Base-by-base conservation (phyloP, 805 yeast species). In the Metschnikowia lochheadii region DNA sequence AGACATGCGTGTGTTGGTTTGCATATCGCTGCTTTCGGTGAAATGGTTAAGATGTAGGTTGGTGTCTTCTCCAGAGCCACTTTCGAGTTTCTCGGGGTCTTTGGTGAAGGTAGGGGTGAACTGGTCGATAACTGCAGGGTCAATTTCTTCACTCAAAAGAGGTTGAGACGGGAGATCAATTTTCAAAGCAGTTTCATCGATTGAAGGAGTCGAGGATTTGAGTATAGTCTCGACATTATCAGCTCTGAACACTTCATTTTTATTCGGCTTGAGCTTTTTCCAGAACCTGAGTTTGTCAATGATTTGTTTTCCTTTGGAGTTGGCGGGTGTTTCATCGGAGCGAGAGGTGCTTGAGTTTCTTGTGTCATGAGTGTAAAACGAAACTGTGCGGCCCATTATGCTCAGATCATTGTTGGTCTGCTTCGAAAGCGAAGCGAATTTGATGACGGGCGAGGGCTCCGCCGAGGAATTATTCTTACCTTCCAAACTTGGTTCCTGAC, bases 201-300 rank as follows among this genome's bases (percentile, higher is more conserved):
- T 40, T 26, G 43, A 40, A 6, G 43, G 29, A 3, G 26, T 33
- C 5, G 38, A 32, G 37, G 38, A 29, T 6, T 20, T 17, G 10
- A 42, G 17, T 18, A 20, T n/a, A 14, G 33, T 42, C 3, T 42
- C 38, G 20, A n/a, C 8, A 33, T n/a, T 42, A 34, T 42, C 38
- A 33, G 8, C 21, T 14, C 38, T 42, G 45, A 7, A 10, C 8
- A 15, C 34, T 40, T 50, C 17, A 46, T 49, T 6, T 46, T 47
- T 44, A 52, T 59, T 35, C 47, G 57, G 45, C 52, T 60, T 40
- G 18, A 33, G 35, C 47, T 53, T 45, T 47, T 67, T 72, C 78
- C 78, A 73, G 52, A 73, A 73, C 57, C 68, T 73, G 5, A 73
- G 59, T 49, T 63, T 69, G 35, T 61, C 63, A 23, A 72, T 53